Base-by-base conservation (phyloP, 1,284 basidiomycete species). In the Ustilago trichophora region DNA sequence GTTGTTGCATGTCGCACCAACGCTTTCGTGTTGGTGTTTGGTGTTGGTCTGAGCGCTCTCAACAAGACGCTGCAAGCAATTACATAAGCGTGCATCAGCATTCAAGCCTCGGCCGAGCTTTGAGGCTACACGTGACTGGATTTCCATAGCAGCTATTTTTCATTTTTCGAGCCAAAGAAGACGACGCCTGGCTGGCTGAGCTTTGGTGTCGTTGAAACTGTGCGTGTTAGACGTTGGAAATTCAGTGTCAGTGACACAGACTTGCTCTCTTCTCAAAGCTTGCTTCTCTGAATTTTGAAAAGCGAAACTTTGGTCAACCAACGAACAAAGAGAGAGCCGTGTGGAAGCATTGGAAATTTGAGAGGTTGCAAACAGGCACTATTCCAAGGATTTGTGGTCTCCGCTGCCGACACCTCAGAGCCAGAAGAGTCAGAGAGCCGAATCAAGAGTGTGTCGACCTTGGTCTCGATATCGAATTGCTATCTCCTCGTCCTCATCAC, bases 31-130 rank as follows among this genome's bases (percentile, higher is more conserved):
- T 37, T 10, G 24, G 27, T 41, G 41, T 27, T n/a, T n/a, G n/a
- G 37, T 51, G 58, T 31, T 60, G 57, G 48, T 54, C 58, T 40
- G 47, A 62, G 58, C 58, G 58, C 3, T 33, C 13, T 7, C 27
- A 31, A 19, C 10, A 13, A n/a, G 21, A 16, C 24, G 16, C 1
- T 8, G 3, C 13, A 11, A 16, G 13, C 27, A 5, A 54, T 60
- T 60, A 60, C 40, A 37, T 60, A 60, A 60, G 24, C 18, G 10
- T n/a, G 27, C 29, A 13, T 60, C 46, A 59, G 31, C 22, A 12
- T 29, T n/a, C n/a, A n/a, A n/a, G n/a, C n/a, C n/a, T n/a, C n/a
- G n/a, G n/a, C n/a, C n/a, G n/a, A n/a, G n/a, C n/a, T n/a, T n/a
- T n/a, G n/a, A n/a, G n/a, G n/a, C n/a, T n/a, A n/a, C n/a, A n/a